These are phyloP conservation scores for Chalciporus chontae DNA, from an alignment of 768 basidiomycete species.

Conservation along the genomic window DNA sequence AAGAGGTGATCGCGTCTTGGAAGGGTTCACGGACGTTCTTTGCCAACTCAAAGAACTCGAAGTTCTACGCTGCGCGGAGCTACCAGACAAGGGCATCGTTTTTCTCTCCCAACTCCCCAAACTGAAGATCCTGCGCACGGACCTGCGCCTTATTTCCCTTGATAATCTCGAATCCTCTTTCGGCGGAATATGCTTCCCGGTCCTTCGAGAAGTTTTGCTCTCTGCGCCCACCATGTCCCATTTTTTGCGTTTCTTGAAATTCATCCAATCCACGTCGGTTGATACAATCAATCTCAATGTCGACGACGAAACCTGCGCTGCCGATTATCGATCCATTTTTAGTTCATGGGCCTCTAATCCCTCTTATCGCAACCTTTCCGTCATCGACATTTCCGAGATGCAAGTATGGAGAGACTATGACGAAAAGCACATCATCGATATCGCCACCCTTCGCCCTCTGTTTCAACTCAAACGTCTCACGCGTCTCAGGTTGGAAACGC, in stretches of 20 bases:
- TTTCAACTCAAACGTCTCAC: conserved; percentile 21
- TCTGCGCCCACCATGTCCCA: conserved; percentile 23
- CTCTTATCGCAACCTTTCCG: conserved; percentile 21
- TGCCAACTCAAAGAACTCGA: conserved; percentile 22
- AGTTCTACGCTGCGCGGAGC: conserved; percentile 24
- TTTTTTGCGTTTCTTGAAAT: conserved; percentile 23
- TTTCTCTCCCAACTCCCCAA: conserved; percentile 21
- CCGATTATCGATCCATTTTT: conserved; percentile 23
- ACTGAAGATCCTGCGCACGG: conserved; percentile 24
- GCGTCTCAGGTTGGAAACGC: conserved; percentile 25
- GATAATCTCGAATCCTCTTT: conserved; percentile 17
- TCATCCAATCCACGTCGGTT: conserved; percentile 25
- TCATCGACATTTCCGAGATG: conserved; percentile 29
- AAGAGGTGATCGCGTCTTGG: conserved; percentile 22
- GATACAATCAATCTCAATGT: conserved; percentile 32
- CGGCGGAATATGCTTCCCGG: conserved; percentile 15
- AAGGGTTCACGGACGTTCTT: conserved; percentile 21
- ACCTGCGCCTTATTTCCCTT: conserved; percentile 23
- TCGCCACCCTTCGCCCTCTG: conserved; percentile 22
- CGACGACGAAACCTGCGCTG: conserved; percentile 28
- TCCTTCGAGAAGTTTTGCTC: conserved; percentile 20
- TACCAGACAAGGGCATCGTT: conserved; percentile 22
- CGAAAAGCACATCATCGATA: conserved; percentile 29
- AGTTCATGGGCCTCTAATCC: conserved; percentile 21
- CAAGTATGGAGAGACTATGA: conserved; percentile 28